Conservation (phyloP, 192 early-diverging fungal species). For the Podila verticillata region DNA sequence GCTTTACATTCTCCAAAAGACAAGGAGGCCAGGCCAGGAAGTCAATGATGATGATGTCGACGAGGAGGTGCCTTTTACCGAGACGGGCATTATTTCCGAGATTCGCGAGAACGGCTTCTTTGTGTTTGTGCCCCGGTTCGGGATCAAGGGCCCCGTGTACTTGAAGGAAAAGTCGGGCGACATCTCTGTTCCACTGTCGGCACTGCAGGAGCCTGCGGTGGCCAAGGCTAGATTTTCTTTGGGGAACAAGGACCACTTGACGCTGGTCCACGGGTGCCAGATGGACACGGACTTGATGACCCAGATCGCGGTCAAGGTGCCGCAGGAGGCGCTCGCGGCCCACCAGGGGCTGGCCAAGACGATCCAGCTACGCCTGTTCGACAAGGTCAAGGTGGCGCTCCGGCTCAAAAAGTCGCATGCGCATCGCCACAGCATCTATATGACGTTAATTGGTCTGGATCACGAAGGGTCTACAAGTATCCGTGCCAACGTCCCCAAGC, state of each 20-base stretch:
- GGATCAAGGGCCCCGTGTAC: conserved; percentile 77
- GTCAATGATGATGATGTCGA: conserved; percentile 3
- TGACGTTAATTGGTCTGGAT: conserved; percentile 68
- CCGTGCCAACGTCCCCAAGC: conserved; percentile 10
- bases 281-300: conserved; percentile 60
- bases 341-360: conserved; percentile 40
- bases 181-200: conserved; percentile 65
- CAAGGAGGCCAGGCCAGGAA: conserved; percentile 15
- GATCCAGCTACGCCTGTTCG: conserved; percentile 68
- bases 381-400: conserved; percentile 68
- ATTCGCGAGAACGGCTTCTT: conserved; percentile 75
- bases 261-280: conserved; percentile 19
- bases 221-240: conserved; percentile 38
- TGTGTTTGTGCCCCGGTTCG: conserved; percentile 71
- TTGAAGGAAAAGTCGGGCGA: conserved; percentile 67
- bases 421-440: conserved; percentile 69
- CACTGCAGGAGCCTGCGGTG: conserved; percentile 56
- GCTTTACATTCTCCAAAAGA: conserved; percentile 68
- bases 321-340: conserved; percentile 24
- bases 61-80: conserved; percentile 55
- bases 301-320: conserved; percentile 54
- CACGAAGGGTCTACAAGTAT: conserved; percentile 9
- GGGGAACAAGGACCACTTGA: not conserved
- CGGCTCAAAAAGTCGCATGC: conserved; percentile 68
- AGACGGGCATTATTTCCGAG: conserved; percentile 75